These are phyloP conservation scores for Populus tremula DNA, from an alignment of 345 rosid genomes.

Conservation along the genomic window DNA sequence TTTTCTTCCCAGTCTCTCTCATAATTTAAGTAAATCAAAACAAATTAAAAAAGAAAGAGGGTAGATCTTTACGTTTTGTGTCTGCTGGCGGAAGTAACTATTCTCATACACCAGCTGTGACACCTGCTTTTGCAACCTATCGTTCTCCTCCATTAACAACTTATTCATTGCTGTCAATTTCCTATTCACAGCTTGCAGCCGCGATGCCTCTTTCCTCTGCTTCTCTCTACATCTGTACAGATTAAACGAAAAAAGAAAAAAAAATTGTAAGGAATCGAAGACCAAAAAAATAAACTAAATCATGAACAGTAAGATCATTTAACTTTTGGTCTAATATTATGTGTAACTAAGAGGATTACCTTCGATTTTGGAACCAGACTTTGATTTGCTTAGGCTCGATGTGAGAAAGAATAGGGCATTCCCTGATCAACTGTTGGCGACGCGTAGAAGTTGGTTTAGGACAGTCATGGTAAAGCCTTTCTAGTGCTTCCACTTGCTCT, in stretches of 20 bases:
- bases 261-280: not conserved
- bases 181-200: conserved; percentile 95
- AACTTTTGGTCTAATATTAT: not conserved
- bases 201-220: conserved; percentile 96
- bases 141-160: conserved; percentile 97
- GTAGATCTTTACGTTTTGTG: conserved; percentile 59
- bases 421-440: conserved; percentile 95
- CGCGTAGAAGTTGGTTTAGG: conserved; percentile 98
- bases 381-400: conserved; percentile 99
- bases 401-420: conserved; percentile 97
- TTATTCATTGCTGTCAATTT: conserved; percentile 97
- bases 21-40: not conserved
- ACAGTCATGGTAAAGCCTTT: conserved; percentile 98
- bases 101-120: conserved; percentile 94
- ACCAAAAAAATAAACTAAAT: not conserved
- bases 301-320: not conserved
- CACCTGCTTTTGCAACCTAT: conserved; percentile 97
- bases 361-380: conserved; percentile 99
- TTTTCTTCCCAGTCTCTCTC: not conserved
- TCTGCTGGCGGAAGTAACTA: conserved; percentile 92
- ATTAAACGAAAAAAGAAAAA: not conserved
- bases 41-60: not conserved
- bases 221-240: conserved; percentile 85
- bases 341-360: conserved; percentile 38
- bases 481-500: conserved; percentile 99